These are phyloP conservation scores for Serendipita sp. DNA, from an alignment of 768 basidiomycete genomes.

Conservation along the genomic window DNA sequence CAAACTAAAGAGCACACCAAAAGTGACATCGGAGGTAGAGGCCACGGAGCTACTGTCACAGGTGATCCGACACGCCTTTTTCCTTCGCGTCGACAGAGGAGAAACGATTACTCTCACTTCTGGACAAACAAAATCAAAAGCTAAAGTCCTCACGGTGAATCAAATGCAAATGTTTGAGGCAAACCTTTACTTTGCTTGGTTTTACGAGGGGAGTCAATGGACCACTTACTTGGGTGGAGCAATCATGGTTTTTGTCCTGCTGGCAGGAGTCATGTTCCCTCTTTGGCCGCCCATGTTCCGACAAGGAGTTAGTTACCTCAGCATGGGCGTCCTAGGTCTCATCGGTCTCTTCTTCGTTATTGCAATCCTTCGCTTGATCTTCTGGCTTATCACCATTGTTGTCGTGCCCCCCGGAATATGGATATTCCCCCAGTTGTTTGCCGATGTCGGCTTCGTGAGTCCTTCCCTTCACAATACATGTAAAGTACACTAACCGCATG, in stretches of 20 bases:
- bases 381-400: constrained; percentile 85
- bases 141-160: constrained; percentile 65
- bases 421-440: constrained; percentile 97
- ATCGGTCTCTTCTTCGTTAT: constrained; percentile 82
- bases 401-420: constrained; percentile 83
- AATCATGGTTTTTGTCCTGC: constrained; percentile 82
- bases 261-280: constrained; percentile 98
- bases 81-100: constrained; percentile 77
- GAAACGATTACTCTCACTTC: constrained; percentile 25
- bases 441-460: constrained; percentile 96
- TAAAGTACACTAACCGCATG: background rate
- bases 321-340: constrained; percentile 71
- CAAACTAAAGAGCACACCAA: constrained; percentile 67
- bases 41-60: constrained; percentile 50
- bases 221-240: constrained; percentile 81
- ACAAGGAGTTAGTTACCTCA: constrained; percentile 89
- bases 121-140: constrained; percentile 42
- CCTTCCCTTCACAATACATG: background rate
- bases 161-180: constrained; percentile 64
- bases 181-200: constrained; percentile 88
- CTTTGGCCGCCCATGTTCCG: constrained; percentile 91
- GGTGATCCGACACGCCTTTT: constrained; percentile 75
- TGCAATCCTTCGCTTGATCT: constrained; percentile 78
- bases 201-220: constrained; percentile 88
- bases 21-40: constrained; percentile 57